Base-by-base conservation (phyloP, 2,329 filamentous ascomycete species). In the Keithomyces neogunnii region DNA sequence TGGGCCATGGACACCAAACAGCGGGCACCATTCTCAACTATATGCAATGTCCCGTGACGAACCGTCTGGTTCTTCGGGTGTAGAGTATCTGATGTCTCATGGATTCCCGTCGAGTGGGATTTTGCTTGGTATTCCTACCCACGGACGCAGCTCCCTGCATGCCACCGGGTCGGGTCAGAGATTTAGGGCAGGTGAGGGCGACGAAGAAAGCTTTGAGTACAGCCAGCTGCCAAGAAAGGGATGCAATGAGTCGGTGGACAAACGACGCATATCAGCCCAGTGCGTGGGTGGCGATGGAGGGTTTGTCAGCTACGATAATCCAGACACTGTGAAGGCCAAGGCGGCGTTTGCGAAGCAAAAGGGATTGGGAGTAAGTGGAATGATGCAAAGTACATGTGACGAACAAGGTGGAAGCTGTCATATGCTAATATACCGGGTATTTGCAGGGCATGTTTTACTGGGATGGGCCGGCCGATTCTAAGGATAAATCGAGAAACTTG, bases 241-340 rank as follows among this genome's bases (percentile, higher is more conserved):
- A 4, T 75, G 84, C 29, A 77, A 80, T 59, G 88, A 92, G 63
- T 71, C 77, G 44, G 74, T 88, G 19, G 87, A 93, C 66, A 80
- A 79, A 58, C 72, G 80, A 19, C 70, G 80, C 31, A 82, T 84
- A 10, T 86, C 87, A 19, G 87, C 88, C 5, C 86, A 81, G 59
- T 92, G 86, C 59, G 70, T 82, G 2, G 86, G 86, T 5, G 82
- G 78, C 2, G 86, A 89, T 59, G 85, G 85, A 3, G 88, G 86
- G 0, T 91, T 90, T 57, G 81, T 92, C 42, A 85, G 81, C 2
- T 93, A 92, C 64, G 88, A 93, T 66, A 90, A 86, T 57, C 82
- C 85, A 3, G 80, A 84, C 43, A 90, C 87, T 3, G 87, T 92
- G 35, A 77, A 78, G 66, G 78, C 83, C 65, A 93, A 93, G 69